Evolutionary conservation across 129 eudicot genomes (phyloP).

Genomic region (Ambrosia artemisiifolia): DNA sequence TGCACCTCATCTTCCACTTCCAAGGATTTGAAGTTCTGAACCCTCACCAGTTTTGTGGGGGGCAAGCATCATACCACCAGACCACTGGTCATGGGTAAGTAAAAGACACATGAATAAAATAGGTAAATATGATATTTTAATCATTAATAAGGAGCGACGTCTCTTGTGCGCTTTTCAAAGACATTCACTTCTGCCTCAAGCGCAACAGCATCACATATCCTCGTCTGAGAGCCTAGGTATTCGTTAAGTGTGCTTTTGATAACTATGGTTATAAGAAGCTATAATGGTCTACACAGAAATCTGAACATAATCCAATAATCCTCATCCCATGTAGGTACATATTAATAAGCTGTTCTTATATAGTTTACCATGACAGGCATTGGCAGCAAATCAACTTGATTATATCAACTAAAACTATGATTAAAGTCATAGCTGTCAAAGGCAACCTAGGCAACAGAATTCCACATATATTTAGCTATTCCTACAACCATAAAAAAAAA

Average conservation of each 20-base stretch:
- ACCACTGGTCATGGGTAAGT: no score
- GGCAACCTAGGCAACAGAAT: not conserved
- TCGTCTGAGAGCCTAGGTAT: not conserved
- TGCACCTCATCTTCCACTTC: no score
- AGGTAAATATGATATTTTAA: no score
- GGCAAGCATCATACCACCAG: no score
- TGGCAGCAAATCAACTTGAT: not conserved
- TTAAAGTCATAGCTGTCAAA: not conserved
- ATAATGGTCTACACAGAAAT: not conserved
- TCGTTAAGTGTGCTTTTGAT: not conserved
- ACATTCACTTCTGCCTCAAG: not conserved
- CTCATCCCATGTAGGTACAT: not conserved
- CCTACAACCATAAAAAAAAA: slow-evolving; percentile 2
- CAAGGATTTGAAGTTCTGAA: no score
- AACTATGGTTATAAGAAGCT: not conserved
- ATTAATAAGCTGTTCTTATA: no score
- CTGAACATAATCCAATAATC: slow-evolving; percentile 7
- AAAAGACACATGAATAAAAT: no score
- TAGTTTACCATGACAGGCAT: not conserved
- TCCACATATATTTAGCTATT: not conserved
- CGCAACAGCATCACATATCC: not conserved
- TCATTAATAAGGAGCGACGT: no score
- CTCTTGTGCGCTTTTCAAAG: not conserved
- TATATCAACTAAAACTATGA: not conserved
- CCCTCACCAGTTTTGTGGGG: no score